Base-by-base conservation (phyloP, 139 green algal genomes). In the Coelastrella sp. region DNA sequence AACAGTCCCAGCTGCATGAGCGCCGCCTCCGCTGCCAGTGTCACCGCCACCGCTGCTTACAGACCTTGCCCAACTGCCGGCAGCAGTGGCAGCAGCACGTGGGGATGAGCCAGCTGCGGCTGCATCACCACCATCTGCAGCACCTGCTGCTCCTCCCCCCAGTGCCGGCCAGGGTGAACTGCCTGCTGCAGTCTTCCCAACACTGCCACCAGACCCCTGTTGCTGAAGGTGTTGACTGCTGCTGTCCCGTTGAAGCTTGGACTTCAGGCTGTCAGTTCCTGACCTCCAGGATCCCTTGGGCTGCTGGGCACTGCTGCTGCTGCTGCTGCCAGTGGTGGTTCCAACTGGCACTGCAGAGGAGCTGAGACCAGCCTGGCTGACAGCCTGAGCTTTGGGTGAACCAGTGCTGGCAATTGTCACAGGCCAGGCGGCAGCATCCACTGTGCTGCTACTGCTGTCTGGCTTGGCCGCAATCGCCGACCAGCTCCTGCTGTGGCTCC, bases 231-330 rank as follows among this genome's bases (percentile, higher is more conserved):
- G 68, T 24, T 65, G 4, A 65, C 70, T 87, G 91, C 91, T 87
- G 84, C 82, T 19, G n/a, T 79, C 76, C 90, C 79, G 74, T 79
- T 87, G 74, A 49, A 85, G 57, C 78, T 92, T 89, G 61, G 84
- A 65, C 27, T 78, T 85, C 22, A 90, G 27, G 24, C 20, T 70
- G 27, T 68, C 61, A 10, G 25, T 49, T 19, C 87, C 87, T 22
- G 87, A 65, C 24, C 61, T 60, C 87, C 87, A 90, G 5, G 87
- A 90, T 19, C 87, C 87, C 61, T 86, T 76, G 7, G 87, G 87
- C 76, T 68, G 61, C 24, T 25, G 27, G 11, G 63, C 87, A 49
- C 11, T 83, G 70, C 57, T 27, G 27, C 17, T 19, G 82, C 60
- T 58, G 24, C 65, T 79, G 14, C 66, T 49, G 35, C 35, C 35